phyloP scores from a whole-genome alignment of 2,329 filamentous ascomycete genomes.

The Nigrospora osmanthi region DNA sequence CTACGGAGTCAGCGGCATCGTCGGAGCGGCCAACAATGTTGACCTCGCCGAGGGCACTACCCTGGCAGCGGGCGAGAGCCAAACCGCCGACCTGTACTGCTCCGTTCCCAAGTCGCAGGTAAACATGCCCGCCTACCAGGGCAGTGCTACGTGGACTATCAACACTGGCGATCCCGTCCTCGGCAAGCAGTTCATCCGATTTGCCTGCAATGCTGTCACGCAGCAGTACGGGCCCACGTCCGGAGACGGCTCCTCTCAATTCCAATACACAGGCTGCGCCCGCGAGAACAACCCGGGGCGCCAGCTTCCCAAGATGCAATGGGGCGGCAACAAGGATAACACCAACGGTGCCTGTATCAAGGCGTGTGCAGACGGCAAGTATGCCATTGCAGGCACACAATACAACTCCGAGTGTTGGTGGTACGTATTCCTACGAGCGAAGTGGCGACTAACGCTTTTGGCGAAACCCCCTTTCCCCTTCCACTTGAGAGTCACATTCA shows the following conservation, averaged over 20 bases:
- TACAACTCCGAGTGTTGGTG: slow-evolving; percentile 48
- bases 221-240: slow-evolving; percentile 44
- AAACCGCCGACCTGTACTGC: slow-evolving; percentile 45
- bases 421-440: too few relatives aligned
- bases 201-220: slow-evolving; percentile 41
- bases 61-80: slow-evolving; percentile 39
- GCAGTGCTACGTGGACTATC: slow-evolving; percentile 44
- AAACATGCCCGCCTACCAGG: slow-evolving; percentile 43
- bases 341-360: slow-evolving; percentile 37
- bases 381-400: slow-evolving; percentile 38
- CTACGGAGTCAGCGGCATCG: slow-evolving; percentile 44
- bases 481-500: too few relatives aligned
- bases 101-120: slow-evolving; percentile 48
- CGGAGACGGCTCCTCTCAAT: slow-evolving; percentile 34
- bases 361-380: slow-evolving; percentile 26
- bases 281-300: slow-evolving; percentile 47
- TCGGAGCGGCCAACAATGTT: slow-evolving; percentile 45
- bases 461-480: too few relatives aligned
- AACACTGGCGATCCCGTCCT: slow-evolving; percentile 46
- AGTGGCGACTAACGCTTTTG: too few relatives aligned
- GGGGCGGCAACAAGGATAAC: slow-evolving; percentile 26
- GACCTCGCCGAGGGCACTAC: slow-evolving; percentile 50
- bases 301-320: slow-evolving; percentile 36
- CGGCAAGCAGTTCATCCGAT: slow-evolving; percentile 44
- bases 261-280: slow-evolving; percentile 47